Conservation (phyloP, 441 rosid species). For the Caryocar brasiliense region DNA sequence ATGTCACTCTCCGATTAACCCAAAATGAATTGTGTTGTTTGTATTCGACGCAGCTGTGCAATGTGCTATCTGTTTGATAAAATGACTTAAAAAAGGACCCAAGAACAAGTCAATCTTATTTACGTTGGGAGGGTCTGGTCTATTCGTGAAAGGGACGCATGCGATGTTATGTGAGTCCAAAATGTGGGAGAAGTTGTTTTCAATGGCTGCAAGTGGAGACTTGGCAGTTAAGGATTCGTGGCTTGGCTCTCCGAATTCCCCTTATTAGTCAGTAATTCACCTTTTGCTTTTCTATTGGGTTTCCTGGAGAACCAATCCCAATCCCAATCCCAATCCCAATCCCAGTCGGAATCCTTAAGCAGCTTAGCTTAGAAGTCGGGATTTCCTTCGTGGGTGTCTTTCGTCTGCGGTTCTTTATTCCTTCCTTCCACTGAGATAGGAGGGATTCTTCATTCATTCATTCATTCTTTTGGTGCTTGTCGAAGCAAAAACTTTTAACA, state of each 20-base stretch:
- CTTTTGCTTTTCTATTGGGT: neutral
- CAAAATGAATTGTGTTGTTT: too few species aligned
- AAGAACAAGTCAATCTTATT: neutral
- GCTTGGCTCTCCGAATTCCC: constrained; percentile 2
- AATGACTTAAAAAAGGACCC: neutral
- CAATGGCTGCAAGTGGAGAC: constrained; percentile 3
- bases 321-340: neutral
- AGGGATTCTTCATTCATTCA: too few species aligned
- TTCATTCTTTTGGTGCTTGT: too few species aligned
- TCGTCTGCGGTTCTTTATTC: neutral
- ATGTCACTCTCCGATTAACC: neutral
- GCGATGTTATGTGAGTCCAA: too few species aligned
- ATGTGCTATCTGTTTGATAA: neutral
- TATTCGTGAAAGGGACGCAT: neutral
- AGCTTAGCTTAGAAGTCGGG: neutral
- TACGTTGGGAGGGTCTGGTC: neutral
- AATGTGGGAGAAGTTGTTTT: neutral
- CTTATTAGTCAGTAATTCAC: neutral
- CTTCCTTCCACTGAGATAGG: neutral
- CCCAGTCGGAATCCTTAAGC: neutral
- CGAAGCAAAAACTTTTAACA: too few species aligned
- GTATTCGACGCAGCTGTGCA: neutral
- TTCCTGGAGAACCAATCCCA: neutral
- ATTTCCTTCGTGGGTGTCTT: neutral
- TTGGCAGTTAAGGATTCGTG: constrained; percentile 14